Conservation (phyloP, 2,329 filamentous ascomycete species). For the Mariannaea sp. region DNA sequence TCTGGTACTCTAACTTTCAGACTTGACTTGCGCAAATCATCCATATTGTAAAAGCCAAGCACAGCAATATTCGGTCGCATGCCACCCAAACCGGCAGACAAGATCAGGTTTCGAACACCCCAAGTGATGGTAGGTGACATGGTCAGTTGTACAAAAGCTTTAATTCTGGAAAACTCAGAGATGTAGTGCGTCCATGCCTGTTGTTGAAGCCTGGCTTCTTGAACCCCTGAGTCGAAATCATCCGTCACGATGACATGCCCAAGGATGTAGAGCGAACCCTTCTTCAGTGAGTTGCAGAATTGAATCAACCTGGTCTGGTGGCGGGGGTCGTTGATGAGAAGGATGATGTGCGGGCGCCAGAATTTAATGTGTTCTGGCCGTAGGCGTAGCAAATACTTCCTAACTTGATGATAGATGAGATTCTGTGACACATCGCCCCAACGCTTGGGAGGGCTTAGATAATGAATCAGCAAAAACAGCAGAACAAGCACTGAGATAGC, state of each 20-base stretch:
- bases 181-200: conserved; percentile 85
- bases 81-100: conserved; percentile 81
- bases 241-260: conserved; percentile 87
- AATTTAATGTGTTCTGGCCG: conserved; percentile 91
- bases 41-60: conserved; percentile 78
- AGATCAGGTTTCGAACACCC: conserved; percentile 81
- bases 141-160: conserved; percentile 86
- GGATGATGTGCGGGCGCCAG: conserved; percentile 85
- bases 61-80: conserved; percentile 91
- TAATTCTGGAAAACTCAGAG: conserved; percentile 78
- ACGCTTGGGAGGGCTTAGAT: conserved; percentile 80
- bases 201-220: conserved; percentile 81
- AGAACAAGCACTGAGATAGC: conserved; percentile 75
- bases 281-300: conserved; percentile 91
- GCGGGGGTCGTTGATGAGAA: conserved; percentile 83
- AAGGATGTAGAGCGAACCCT: conserved; percentile 81
- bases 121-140: conserved; percentile 83
- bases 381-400: conserved; percentile 84
- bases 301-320: conserved; percentile 82
- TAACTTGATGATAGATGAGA: conserved; percentile 82
- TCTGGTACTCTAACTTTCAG: conserved; percentile 63
- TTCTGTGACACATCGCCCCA: conserved; percentile 93
- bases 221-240: conserved; percentile 77
- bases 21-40: conserved; percentile 69
- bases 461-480: conserved; percentile 86